These are phyloP conservation scores for Panaeolus cyanescens DNA, from an alignment of 768 basidiomycete genomes.

Conservation along the genomic window DNA sequence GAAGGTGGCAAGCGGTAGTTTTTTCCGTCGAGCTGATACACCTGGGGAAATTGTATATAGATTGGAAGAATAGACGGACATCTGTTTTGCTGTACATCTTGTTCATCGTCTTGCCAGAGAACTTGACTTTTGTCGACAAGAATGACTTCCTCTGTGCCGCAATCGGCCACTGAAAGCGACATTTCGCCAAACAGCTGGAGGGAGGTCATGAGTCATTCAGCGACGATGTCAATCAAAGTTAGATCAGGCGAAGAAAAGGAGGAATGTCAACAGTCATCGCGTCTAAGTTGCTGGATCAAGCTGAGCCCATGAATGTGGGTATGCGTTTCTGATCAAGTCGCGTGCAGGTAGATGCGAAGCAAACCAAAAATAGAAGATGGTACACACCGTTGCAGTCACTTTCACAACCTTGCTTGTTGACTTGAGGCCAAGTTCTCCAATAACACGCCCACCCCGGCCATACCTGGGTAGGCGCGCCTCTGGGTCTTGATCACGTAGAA, in stretches of 20 bases:
- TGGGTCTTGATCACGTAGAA: slow-evolving; percentile 38
- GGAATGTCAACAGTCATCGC: no score
- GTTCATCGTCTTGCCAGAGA: slow-evolving; percentile 31
- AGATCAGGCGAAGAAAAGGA: no score
- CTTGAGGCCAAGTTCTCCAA: slow-evolving; percentile 37
- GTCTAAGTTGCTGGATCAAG: no score
- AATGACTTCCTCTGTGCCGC: slow-evolving; percentile 27
- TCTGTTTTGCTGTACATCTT: slow-evolving; percentile 10
- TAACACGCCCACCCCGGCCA: slow-evolving; percentile 32
- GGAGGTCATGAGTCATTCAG: background rate
- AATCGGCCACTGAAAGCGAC: slow-evolving; percentile 35
- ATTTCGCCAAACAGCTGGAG: slow-evolving; percentile 37
- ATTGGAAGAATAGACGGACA: slow-evolving; percentile 44
- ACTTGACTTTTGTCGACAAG: slow-evolving; percentile 29
- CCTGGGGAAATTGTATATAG: slow-evolving; percentile 33
- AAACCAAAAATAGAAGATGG: slow-evolving; percentile 3
- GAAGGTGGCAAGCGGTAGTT: slow-evolving; percentile 38
- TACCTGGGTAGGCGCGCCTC: slow-evolving; percentile 32
- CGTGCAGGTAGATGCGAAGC: background rate
- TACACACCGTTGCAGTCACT: slow-evolving; percentile 39
- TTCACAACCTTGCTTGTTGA: slow-evolving; percentile 28
- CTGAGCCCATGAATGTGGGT: no score
- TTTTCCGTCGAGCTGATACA: slow-evolving; percentile 29
- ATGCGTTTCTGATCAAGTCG: no score
- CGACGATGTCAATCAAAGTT: no score